phyloP scores from a whole-genome alignment of 129 eudicot species.

The Cynara cardunculus region DNA sequence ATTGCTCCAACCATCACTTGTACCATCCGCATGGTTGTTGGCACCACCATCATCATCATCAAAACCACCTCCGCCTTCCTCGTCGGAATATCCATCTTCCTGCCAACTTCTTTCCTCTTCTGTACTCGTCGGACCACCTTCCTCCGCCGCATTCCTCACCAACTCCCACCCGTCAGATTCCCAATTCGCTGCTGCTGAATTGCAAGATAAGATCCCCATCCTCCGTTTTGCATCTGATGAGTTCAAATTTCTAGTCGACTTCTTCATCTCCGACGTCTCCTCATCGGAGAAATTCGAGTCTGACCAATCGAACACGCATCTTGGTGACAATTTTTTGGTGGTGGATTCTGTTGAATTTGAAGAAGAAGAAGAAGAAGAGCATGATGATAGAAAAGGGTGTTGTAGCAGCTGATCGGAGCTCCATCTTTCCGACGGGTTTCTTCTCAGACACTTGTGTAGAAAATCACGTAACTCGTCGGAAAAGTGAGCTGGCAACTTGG shows the following conservation, averaged over 20 bases:
- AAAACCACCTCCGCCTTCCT: neutral
- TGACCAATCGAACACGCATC: slow-evolving; percentile 55
- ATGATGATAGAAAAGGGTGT: slow-evolving; percentile 50
- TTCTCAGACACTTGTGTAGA: slow-evolving; percentile 46
- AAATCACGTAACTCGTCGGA: slow-evolving; percentile 49
- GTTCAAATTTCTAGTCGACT: neutral
- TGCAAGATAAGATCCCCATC: slow-evolving; percentile 40
- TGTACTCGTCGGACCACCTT: neutral
- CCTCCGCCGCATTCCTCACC: slow-evolving; percentile 32
- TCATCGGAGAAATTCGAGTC: slow-evolving; percentile 31
- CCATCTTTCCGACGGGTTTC: slow-evolving; percentile 47
- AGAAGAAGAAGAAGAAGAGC: neutral
- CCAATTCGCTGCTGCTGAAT: slow-evolving; percentile 37
- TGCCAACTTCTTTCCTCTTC: slow-evolving; percentile 9
- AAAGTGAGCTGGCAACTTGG: slow-evolving; percentile 37
- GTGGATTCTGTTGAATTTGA: neutral
- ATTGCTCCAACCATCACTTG: slow-evolving; percentile 24
- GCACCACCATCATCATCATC: slow-evolving; percentile 4
- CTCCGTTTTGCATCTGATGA: slow-evolving; percentile 15
- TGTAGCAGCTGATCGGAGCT: slow-evolving; percentile 56
- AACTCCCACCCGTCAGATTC: slow-evolving; percentile 67
- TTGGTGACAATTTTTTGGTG: slow-evolving; percentile 42
- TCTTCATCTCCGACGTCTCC: neutral
- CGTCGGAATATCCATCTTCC: slow-evolving; percentile 16
- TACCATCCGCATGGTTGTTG: slow-evolving; percentile 17